Evolutionary conservation across 192 early-diverging fungal genomes (phyloP), one percentile per base, ranked within the genome.

Genomic region (Coemansia sp.): DNA sequence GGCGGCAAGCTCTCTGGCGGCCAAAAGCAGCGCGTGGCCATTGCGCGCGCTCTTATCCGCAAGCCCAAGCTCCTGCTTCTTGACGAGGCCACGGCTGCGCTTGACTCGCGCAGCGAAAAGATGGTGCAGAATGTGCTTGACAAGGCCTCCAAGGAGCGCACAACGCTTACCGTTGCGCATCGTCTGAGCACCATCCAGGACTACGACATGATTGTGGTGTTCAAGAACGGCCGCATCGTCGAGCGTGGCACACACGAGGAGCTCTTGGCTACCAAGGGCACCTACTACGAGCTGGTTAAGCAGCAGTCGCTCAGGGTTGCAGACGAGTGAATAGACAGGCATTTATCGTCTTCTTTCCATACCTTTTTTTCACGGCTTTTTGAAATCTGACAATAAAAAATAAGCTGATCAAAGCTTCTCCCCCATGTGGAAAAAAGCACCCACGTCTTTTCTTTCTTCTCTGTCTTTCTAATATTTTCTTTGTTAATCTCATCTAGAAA

Each of bases 21-120:
- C 42, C 95, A 97, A 75, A 97, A 97, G 75, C 95, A 97, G 86
- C 87, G 95, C 25, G 87, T 98, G 63, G 93, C 92, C 6, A 93
- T 93, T 87, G 94, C 93, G 0, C 87, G 95, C 42, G 93, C 95
- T 0, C 75, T 97, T 41, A 90, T 97, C 57, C 89, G 93, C 57
- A 89, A 93, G 60, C 94, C 95, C 43, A 88, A 89, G 71, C 70
- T 97, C 10, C 71, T 97, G 54, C 72, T 97, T 20, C 81, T 98
- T 25, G 95, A 98, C 64, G 95, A 92, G 63, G 91, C 91, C 39
- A 92, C 91, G 3, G 87, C 87, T 17, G 90, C 91, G 20, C 65
- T 92, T 49, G 91, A 92, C 68, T 85, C 85, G 39, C 87, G 88
- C 63, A 85, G 85, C 49, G 91, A 92, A 65, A 88, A 89, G 67